Evolutionary conservation across 108 stramenopile genomes (phyloP).

Genomic region (Cyclotella sp.): DNA sequence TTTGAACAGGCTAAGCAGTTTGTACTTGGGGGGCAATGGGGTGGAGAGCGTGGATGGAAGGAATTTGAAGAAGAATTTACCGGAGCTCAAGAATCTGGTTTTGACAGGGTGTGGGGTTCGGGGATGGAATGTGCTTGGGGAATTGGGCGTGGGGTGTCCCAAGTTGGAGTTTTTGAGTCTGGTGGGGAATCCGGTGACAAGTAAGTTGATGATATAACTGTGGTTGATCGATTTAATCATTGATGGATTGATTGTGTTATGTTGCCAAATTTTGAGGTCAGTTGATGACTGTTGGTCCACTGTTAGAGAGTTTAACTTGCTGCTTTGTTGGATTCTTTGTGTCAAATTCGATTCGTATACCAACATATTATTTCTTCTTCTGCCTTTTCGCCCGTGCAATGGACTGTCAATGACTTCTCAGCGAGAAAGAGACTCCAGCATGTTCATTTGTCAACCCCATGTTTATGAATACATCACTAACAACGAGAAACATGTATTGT

Average conservation of each 20-base stretch:
- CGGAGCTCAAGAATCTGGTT: slow-evolving; percentile 62
- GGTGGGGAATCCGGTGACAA: slow-evolving; percentile 80
- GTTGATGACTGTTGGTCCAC: too few species aligned
- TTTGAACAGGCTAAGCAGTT: slow-evolving; percentile 53
- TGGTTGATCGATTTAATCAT: not conserved
- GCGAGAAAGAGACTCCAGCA: slow-evolving; percentile 25
- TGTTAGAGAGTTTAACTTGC: too few species aligned
- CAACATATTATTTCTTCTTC: slow-evolving; percentile 23
- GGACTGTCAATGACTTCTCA: slow-evolving; percentile 45
- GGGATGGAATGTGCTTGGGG: slow-evolving; percentile 67
- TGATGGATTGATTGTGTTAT: too few species aligned
- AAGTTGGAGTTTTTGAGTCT: slow-evolving; percentile 76
- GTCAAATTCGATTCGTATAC: slow-evolving; percentile 26
- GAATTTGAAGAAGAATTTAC: slow-evolving; percentile 66
- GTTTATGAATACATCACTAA: slow-evolving; percentile 37
- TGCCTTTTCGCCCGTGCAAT: slow-evolving; percentile 6
- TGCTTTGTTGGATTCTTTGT: slow-evolving; percentile 1
- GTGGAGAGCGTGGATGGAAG: slow-evolving; percentile 67
- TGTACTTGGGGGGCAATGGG: slow-evolving; percentile 67
- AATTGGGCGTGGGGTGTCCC: slow-evolving; percentile 72
- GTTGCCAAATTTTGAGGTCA: too few species aligned
- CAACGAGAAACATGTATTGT: slow-evolving; percentile 29
- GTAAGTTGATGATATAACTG: slow-evolving; percentile 72
- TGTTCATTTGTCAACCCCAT: not conserved
- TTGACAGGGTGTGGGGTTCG: slow-evolving; percentile 70